Evolutionary conservation across 2,329 filamentous ascomycete genomes (phyloP), one percentile per base, ranked within the genome.

Genomic region (Colletotrichum lini): DNA sequence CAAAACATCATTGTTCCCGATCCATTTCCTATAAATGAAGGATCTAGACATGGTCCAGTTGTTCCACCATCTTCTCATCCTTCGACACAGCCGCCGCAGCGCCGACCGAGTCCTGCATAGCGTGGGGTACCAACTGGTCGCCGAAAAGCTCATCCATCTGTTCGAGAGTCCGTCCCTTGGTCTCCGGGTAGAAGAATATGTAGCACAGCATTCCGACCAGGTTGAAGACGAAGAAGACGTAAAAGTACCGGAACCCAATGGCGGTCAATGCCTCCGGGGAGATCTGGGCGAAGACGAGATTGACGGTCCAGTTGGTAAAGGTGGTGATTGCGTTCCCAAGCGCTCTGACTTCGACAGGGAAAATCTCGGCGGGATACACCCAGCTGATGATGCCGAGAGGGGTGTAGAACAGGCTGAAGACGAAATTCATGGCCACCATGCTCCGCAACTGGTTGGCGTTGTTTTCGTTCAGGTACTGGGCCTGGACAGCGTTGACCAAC

Each of bases 261-360:
- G 72, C 75, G 0, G 78, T 78, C 10, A 86, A 76, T 0, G 84
- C 85, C 35, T 80, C 79, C 0, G 86, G 86, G 2, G 82, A 83
- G 73, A 85, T 86, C 68, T 87, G 85, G 5, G 84, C 82, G 64
- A 88, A 86, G 21, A 87, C 77, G 7, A 88, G 77, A 70, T 78
- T 79, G 23, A 79, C 73, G 3, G 70, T 67, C 77, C 78, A 79
- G 70, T 80, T 79, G 26, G 75, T 76, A 42, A 78, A 76, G 13
- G 77, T 78, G 2, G 76, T 77, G 42, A 79, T 77, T 47, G 77
- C 75, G 44, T 77, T 77, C 47, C 77, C 77, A 3, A 77, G 67
- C 8, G 77, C 76, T 53, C 78, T 76, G 58, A 79, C 74, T 56
- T 80, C 78, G 4, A 81, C 74, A 0, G 82, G 82, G 62, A 83